Percentiles rank a stretch among this genome's conserved stretches.
phyloP scores from a whole-genome alignment of 2,329 filamentous ascomycete genomes.

The Fonsecaea multimorphosa region DNA sequence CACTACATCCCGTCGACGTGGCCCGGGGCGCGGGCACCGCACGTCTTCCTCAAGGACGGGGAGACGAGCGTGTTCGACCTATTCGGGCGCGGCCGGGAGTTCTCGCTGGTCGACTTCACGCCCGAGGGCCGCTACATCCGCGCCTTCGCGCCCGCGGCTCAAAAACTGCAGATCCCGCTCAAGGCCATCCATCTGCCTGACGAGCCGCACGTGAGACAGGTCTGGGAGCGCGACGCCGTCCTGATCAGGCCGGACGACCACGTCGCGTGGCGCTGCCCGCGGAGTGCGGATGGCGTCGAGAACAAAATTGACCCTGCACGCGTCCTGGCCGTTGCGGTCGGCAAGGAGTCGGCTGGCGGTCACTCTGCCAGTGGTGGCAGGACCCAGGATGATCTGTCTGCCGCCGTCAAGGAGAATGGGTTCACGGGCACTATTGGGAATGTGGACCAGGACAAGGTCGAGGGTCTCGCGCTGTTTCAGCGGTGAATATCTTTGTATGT shows the following conservation, averaged over 20 bases:
- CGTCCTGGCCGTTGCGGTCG: slow-evolving; percentile 9
- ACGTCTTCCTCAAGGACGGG: slow-evolving; percentile 43
- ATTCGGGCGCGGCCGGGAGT: slow-evolving; percentile 36
- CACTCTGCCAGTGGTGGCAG: no score
- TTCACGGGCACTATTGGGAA: slow-evolving; percentile 29
- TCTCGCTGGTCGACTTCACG: slow-evolving; percentile 35
- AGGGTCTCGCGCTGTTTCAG: slow-evolving; percentile 14
- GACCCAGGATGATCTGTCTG: background rate
- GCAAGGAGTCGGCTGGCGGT: background rate
- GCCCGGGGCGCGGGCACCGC: slow-evolving; percentile 44
- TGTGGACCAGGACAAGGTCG: slow-evolving; percentile 24
- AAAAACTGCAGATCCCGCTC: slow-evolving; percentile 33
- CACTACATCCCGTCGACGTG: slow-evolving; percentile 42
- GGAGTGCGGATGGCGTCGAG: background rate
- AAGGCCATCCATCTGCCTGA: slow-evolving; percentile 29
- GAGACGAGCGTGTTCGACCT: slow-evolving; percentile 41
- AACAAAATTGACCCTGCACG: background rate
- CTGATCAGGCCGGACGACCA: slow-evolving; percentile 43
- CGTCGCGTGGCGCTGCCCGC: slow-evolving; percentile 40
- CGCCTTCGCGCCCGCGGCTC: slow-evolving; percentile 16
- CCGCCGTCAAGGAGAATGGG: slow-evolving; percentile 8
- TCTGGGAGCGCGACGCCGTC: slow-evolving; percentile 42
- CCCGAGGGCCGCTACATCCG: slow-evolving; percentile 2
- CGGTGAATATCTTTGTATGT: background rate
- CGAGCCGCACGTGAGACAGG: slow-evolving; percentile 36